These are phyloP conservation scores for Phialocephala sp. DNA, from an alignment of 2,329 filamentous ascomycete genomes.

Conservation along the genomic window DNA sequence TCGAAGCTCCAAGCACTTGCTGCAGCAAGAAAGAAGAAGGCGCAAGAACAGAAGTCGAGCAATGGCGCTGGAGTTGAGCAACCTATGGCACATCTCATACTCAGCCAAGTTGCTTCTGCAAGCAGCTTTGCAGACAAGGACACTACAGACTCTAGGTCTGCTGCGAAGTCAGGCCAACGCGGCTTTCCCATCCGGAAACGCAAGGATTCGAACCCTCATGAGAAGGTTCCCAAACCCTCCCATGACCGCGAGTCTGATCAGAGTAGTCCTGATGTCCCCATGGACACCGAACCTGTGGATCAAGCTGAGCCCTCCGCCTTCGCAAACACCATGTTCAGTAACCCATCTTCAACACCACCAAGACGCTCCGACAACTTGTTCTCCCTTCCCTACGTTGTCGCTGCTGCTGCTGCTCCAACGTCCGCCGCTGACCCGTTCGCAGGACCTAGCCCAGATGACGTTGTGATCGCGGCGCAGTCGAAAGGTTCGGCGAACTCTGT, in stretches of 20 bases:
- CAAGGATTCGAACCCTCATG: slow-evolving; percentile 42
- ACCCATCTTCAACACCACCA: slow-evolving; percentile 21
- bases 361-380: slow-evolving; percentile 37
- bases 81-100: slow-evolving; percentile 36
- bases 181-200: slow-evolving; percentile 42
- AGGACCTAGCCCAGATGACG: slow-evolving; percentile 89
- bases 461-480: slow-evolving; percentile 85
- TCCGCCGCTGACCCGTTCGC: slow-evolving; percentile 69
- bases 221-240: slow-evolving; percentile 33
- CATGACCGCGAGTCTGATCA: slow-evolving; percentile 18
- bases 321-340: slow-evolving; percentile 51
- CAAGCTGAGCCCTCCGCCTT: slow-evolving; percentile 47
- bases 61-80: slow-evolving; percentile 34
- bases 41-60: slow-evolving; percentile 60
- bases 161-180: slow-evolving; percentile 25
- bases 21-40: slow-evolving; percentile 84
- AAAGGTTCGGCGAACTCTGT: slow-evolving; percentile 70
- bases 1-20: slow-evolving; percentile 93
- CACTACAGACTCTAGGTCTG: background rate
- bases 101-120: slow-evolving; percentile 12
- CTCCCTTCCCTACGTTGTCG: slow-evolving; percentile 47
- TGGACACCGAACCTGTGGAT: slow-evolving; percentile 32
- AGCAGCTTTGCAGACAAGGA: slow-evolving; percentile 8
- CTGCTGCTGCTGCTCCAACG: slow-evolving; percentile 44
- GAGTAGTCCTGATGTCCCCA: slow-evolving; percentile 14